These are phyloP conservation scores for Botrytis galanthina DNA, from an alignment of 2,329 filamentous ascomycete genomes.

Conservation along the genomic window DNA sequence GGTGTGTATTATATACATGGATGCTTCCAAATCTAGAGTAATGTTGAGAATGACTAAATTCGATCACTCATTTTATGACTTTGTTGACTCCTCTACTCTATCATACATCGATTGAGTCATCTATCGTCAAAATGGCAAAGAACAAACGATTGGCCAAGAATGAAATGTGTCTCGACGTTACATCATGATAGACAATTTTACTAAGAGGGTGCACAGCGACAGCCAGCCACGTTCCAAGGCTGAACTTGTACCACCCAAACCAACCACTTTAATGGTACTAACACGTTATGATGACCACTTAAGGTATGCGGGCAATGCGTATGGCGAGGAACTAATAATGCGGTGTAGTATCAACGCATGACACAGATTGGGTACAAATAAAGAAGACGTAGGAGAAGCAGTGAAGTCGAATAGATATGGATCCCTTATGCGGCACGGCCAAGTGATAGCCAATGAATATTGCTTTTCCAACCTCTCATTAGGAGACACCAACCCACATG, in stretches of 20 bases:
- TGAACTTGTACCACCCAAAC: neutral
- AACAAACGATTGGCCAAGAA: neutral
- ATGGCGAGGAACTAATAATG: neutral
- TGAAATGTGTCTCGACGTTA: neutral
- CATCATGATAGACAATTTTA: neutral
- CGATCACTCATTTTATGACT: neutral
- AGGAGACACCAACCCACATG: neutral
- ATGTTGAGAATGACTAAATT: neutral
- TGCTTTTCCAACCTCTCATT: neutral
- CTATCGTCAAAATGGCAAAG: neutral
- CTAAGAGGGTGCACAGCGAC: neutral
- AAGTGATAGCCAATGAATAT: neutral
- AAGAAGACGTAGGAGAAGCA: neutral
- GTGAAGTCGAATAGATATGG: neutral
- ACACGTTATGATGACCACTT: neutral
- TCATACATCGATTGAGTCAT: neutral
- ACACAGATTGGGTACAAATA: neutral
- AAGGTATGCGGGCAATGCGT: neutral
- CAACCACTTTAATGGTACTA: neutral
- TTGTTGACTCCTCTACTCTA: neutral
- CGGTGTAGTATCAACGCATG: neutral
- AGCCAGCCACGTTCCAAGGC: neutral
- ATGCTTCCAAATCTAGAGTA: neutral
- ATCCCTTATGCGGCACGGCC: neutral
- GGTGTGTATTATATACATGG: neutral